Evolutionary conservation across 2,329 filamentous ascomycete genomes (phyloP), one percentile per base, ranked within the genome.

Genomic region (Exophiala aquamarina): DNA sequence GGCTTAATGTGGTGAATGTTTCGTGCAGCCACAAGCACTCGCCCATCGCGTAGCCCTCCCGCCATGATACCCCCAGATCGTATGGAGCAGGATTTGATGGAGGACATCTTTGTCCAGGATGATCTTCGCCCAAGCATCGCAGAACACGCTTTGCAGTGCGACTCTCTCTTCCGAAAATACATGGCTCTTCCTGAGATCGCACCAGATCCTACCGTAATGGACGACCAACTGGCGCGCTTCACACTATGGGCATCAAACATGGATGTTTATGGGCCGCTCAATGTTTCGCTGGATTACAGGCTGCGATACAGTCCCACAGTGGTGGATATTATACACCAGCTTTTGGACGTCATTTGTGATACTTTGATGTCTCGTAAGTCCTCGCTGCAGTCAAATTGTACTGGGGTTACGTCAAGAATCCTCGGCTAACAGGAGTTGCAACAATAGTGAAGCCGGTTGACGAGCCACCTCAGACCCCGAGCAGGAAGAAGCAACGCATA

Each of bases 81-180:
- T 17, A 29, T 52, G 50, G 32, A 54, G 53, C 47, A 61, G 52
- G 43, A 52, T n/a, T 53, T 44, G 17, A 63, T 64, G 58, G 61
- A 63, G 49, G 59, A 63, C 52, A 47, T 62, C 58, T 61, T 63
- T 44, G 55, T 61, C 46, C 59, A 61, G 57, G 58, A 62, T 28
- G 52, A 52, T 56, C 54, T 54, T 48, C 19, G 52, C 50, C 53
- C 52, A 31, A 59, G 58, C 44, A 63, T 64, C 55, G 61, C 60
- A 51, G 59, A 63, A 37, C 61, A 64, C 35, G 59, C 58, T 29
- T 47, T 44, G 40, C 54, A 61, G 36, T 63, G 61, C 57, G 35
- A 47, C 15, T 48, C 34, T 47, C 57, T 59, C 44, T 63, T 63
- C 49, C 47, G 57, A 14, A 59, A 46, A 36, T 56, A 52, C 44